Percentiles rank a stretch among this genome's conserved stretches.
Conservation (phyloP, 2,329 filamentous ascomycete genomes). For the Alternaria arbusti region DNA sequence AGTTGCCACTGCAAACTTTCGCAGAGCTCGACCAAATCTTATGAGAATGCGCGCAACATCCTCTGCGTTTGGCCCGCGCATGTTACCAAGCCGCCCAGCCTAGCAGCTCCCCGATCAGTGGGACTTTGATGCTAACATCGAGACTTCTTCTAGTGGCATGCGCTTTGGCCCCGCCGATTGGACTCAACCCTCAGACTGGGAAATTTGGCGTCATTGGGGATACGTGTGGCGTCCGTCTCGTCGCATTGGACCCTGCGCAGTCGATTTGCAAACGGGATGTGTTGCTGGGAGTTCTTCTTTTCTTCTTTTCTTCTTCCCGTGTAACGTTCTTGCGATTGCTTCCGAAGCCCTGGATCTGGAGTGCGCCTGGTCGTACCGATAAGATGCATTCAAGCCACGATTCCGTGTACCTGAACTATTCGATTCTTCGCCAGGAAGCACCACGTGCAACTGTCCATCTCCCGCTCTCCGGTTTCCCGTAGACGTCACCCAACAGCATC, state of each 20-base stretch:
- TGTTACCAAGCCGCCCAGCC: not conserved
- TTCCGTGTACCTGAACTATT: not conserved
- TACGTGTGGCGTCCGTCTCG: not conserved
- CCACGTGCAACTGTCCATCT: not conserved
- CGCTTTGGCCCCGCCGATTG: conserved; percentile 4
- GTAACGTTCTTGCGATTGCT: not conserved
- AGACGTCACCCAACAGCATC: not conserved
- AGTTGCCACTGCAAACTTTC: not conserved
- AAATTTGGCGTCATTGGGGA: not conserved
- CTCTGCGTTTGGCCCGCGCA: not conserved
- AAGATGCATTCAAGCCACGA: not conserved
- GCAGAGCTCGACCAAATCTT: not conserved
- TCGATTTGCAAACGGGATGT: not conserved
- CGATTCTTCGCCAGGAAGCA: not conserved
- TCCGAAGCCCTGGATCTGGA: not conserved
- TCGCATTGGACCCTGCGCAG: not conserved
- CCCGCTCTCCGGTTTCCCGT: not conserved
- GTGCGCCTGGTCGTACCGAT: not conserved
- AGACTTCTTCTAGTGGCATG: conserved; percentile 2
- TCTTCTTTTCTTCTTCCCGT: conserved; percentile 4
- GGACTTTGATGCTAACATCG: not conserved
- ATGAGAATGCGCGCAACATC: not conserved
- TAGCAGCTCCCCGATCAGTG: not conserved
- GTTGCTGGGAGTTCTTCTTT: not conserved
- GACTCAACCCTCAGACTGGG: not conserved